A percentile compares a stretch with the other conserved stretches of the same genome.
Evolutionary conservation across 768 basidiomycete species (phyloP).

Genomic region (Lactifluus echinatus): DNA sequence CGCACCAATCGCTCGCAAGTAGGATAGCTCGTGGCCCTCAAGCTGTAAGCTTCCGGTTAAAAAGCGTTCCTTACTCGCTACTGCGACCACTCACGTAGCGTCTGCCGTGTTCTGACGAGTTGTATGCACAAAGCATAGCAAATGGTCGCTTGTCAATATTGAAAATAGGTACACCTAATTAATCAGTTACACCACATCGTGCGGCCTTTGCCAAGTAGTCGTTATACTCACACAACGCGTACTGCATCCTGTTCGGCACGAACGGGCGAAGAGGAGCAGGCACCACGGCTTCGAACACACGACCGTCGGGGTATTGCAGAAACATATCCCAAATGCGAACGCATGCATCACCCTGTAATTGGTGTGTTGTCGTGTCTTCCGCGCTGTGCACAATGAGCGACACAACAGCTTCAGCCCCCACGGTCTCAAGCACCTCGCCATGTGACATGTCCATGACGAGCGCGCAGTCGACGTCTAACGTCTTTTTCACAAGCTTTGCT

Average conservation of each 20-base stretch:
- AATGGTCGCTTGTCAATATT: constrained; percentile 91
- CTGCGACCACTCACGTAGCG: constrained; percentile 54
- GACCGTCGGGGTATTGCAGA: constrained; percentile 71
- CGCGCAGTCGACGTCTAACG: constrained; percentile 87
- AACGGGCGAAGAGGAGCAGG: constrained; percentile 78
- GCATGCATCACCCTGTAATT: constrained; percentile 64
- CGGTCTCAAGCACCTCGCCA: constrained; percentile 76
- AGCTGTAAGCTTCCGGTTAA: constrained; percentile 36
- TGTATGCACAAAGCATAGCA: constrained; percentile 85
- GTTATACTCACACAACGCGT: constrained; percentile 63
- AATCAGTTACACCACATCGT: constrained; percentile 3
- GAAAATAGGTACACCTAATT: constrained; percentile 78
- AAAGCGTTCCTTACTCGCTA: not conserved
- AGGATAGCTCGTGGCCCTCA: constrained; percentile 86
- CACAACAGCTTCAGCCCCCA: constrained; percentile 48
- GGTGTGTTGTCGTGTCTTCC: constrained; percentile 45
- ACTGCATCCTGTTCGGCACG: constrained; percentile 73
- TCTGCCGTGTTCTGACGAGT: constrained; percentile 68
- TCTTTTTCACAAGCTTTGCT: constrained; percentile 79
- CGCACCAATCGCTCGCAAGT: constrained; percentile 79
- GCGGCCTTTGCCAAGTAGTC: not conserved
- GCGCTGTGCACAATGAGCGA: constrained; percentile 67
- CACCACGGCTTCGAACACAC: constrained; percentile 79
- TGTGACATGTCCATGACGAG: constrained; percentile 89
- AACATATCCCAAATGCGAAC: constrained; percentile 70